These are phyloP conservation scores for Globisporangium irregulare DNA, from an alignment of 352 stramenopile genomes.

Conservation along the genomic window DNA sequence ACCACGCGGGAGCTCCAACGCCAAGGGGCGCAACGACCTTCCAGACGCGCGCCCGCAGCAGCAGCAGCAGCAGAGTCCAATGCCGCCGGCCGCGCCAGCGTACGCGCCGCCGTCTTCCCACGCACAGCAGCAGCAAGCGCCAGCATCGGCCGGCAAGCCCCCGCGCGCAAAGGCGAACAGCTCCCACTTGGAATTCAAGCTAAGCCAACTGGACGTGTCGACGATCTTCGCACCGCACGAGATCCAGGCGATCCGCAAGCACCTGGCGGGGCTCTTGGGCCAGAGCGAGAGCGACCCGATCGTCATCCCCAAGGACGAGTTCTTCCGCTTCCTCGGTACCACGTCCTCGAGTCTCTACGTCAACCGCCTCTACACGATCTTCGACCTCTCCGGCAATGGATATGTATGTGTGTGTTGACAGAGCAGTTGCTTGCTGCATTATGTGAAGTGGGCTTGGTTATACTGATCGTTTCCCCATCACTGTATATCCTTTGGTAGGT, in stretches of 20 bases:
- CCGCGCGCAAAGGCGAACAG: conserved; percentile 23
- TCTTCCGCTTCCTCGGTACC: conserved; percentile 79
- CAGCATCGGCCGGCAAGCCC: conserved; percentile 16
- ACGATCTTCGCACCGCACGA: conserved; percentile 74
- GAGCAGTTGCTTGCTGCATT: background rate
- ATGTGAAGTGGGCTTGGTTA: background rate
- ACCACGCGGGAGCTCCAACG: conserved; percentile 28
- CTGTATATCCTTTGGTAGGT: conserved; percentile 33
- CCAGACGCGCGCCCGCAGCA: conserved; percentile 13
- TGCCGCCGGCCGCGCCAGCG: conserved; percentile 8
- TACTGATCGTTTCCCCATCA: background rate
- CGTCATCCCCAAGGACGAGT: conserved; percentile 82
- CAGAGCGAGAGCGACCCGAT: conserved; percentile 70
- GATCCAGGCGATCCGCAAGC: conserved; percentile 76
- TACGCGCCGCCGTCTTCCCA: conserved; percentile 1
- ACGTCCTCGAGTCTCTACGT: conserved; percentile 75
- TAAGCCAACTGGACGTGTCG: conserved; percentile 68
- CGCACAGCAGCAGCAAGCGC: conserved; percentile 15
- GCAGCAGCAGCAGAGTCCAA: conserved; percentile 4
- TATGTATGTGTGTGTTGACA: conserved; percentile 28
- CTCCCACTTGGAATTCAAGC: conserved; percentile 63
- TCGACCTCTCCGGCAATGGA: conserved; percentile 77
- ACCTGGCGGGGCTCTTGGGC: conserved; percentile 61
- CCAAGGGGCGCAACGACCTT: conserved; percentile 17
- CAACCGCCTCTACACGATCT: conserved; percentile 85